Evolutionary conservation across 768 basidiomycete species (phyloP), one percentile per base, ranked within the genome.

Genomic region (Trametes cubensis): DNA sequence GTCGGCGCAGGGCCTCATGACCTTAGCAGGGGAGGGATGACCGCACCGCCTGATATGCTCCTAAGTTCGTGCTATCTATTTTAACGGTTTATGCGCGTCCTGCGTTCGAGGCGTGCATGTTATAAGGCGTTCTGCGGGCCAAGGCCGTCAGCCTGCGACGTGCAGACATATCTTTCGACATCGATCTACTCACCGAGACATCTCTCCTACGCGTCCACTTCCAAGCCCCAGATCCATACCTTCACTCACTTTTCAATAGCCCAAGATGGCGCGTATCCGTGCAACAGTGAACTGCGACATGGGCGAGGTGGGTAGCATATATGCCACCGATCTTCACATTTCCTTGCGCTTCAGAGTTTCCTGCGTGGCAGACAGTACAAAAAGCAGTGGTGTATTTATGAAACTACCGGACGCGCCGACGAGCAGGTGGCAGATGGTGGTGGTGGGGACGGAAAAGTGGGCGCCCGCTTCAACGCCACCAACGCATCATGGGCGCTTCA

Each of bases 211-310:
- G 18, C 44, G 6, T 10, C 42, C n/a, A 1, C 54, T 3, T 20
- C 18, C 26, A 4, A 53, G 15, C 26, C 17, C 26, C 25, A n/a
- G 25, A 2, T 26, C 18, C 15, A 23, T 15, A 23, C 14, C 41
- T 11, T 8, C 23, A 21, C 46, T 25, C 46, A 47, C 5, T 14
- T 4, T 10, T 25, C 28, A 21, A 23, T 26, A n/a, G n/a, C 49
- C 11, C 30, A 55, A 42, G n/a, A 51, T 51, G 55, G 5, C 30
- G 8, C 21, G 34, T 2, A 42, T 72, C 38, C 67, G 64, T 8
- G 71, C 70, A n/a, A 73, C 73, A 18, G 72, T 74, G 4, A 74
- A 74, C 40, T 73, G 70, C 59, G 73, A 74, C 45, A 74, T 74
- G 72, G 72, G 73, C 40, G 71, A 74, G 70, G 73, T 72, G 38